These are phyloP conservation scores for Phytophthora hibernalis DNA, from an alignment of 352 stramenopile species.

Conservation along the genomic window DNA sequence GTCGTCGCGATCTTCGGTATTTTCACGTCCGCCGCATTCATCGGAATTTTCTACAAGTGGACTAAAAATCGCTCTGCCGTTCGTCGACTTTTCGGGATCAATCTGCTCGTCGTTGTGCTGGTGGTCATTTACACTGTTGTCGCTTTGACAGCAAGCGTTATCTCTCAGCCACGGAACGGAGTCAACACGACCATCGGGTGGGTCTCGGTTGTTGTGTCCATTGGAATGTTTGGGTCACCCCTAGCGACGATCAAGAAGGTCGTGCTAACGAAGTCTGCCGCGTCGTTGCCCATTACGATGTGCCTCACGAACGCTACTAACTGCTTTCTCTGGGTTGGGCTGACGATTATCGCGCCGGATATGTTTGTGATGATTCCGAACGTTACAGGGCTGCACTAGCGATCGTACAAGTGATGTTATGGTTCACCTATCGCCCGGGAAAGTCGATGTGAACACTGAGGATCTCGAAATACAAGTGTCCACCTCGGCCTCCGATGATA, in stretches of 20 bases:
- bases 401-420: slow-evolving; percentile 20
- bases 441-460: slow-evolving; percentile 1
- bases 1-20: slow-evolving; percentile 35
- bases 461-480: slow-evolving; percentile 4
- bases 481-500: not conserved
- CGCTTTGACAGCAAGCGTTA: slow-evolving; percentile 25
- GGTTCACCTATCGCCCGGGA: slow-evolving; percentile 21
- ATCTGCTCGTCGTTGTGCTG: slow-evolving; percentile 35
- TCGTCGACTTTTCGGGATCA: slow-evolving; percentile 21
- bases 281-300: slow-evolving; percentile 48
- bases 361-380: slow-evolving; percentile 42
- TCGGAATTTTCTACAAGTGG: slow-evolving; percentile 44
- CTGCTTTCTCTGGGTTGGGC: slow-evolving; percentile 47
- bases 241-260: slow-evolving; percentile 46
- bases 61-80: slow-evolving; percentile 34
- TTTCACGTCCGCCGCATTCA: slow-evolving; percentile 36
- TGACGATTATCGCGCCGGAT: slow-evolving; percentile 38
- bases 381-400: slow-evolving; percentile 31
- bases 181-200: slow-evolving; percentile 4
- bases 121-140: slow-evolving; percentile 47
- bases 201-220: slow-evolving; percentile 32
- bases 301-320: slow-evolving; percentile 40
- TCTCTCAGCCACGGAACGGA: slow-evolving; percentile 9
- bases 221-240: slow-evolving; percentile 47
- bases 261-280: slow-evolving; percentile 37